Evolutionary conservation across 1,139 yeast genomes (phyloP).

Genomic region (Scheffersomyces quercinus): DNA sequence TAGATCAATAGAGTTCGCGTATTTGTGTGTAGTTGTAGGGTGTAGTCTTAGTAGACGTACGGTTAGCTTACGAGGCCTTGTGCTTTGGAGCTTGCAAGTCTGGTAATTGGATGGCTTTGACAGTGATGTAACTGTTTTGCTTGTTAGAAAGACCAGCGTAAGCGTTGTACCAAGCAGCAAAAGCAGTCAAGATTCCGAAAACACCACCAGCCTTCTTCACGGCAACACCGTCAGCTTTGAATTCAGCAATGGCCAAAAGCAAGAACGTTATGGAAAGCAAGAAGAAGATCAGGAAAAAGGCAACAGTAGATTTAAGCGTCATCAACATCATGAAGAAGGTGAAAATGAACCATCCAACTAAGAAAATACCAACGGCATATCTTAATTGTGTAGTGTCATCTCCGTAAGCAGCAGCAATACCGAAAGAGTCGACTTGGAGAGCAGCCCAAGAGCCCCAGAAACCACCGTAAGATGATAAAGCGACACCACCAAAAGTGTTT

Average conservation of each 20-base stretch:
- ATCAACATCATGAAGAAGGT: slow-evolving; percentile 66
- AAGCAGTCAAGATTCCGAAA: slow-evolving; percentile 76
- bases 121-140: slow-evolving; percentile 66
- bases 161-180: slow-evolving; percentile 86
- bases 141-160: slow-evolving; percentile 83
- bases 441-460: slow-evolving; percentile 89
- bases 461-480: slow-evolving; percentile 79
- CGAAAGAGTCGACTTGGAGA: slow-evolving; percentile 69
- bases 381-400: slow-evolving; percentile 32
- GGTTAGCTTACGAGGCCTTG: slow-evolving; percentile 1
- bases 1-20: too few species aligned
- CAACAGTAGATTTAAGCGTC: slow-evolving; percentile 78
- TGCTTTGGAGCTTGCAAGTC: slow-evolving; percentile 29
- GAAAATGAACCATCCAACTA: slow-evolving; percentile 79
- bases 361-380: slow-evolving; percentile 68
- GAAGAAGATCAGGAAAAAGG: slow-evolving; percentile 69
- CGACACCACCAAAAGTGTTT: slow-evolving; percentile 90
- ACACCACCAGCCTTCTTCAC: slow-evolving; percentile 74
- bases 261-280: slow-evolving; percentile 67
- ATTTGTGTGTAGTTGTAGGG: too few species aligned
- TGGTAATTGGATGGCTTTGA: slow-evolving; percentile 51
- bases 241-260: slow-evolving; percentile 62
- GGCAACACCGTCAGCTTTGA: slow-evolving; percentile 24
- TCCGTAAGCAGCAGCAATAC: slow-evolving; percentile 61
- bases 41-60: not conserved